phyloP scores from a whole-genome alignment of 2,329 filamentous ascomycete genomes.

The Pestalotiopsis sp. region DNA sequence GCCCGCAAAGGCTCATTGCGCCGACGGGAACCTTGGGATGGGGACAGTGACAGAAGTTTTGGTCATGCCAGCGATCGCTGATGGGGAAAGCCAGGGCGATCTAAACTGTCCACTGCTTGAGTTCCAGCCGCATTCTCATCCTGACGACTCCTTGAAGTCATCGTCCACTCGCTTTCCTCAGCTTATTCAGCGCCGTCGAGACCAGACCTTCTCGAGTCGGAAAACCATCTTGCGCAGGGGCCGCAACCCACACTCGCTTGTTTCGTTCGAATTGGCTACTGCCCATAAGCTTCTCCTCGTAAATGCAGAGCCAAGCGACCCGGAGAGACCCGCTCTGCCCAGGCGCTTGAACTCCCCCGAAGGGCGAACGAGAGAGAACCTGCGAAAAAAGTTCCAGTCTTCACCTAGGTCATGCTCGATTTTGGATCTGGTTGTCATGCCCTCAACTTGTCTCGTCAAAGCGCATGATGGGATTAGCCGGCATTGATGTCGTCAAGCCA shows the following conservation, averaged over 20 bases:
- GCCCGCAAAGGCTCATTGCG: neutral
- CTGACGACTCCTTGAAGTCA: neutral
- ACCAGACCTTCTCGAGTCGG: neutral
- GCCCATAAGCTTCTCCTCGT: neutral
- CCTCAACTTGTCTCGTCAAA: neutral
- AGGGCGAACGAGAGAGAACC: neutral
- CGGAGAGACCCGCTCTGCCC: neutral
- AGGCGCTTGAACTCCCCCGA: constrained; percentile 1
- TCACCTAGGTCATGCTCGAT: neutral
- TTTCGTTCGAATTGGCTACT: neutral
- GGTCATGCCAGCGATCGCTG: neutral
- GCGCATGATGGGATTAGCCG: constrained; percentile 10
- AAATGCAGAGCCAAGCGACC: neutral
- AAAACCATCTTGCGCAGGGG: neutral
- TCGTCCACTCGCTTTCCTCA: neutral
- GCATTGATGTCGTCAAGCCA: neutral
- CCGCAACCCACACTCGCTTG: neutral
- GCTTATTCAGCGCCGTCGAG: neutral
- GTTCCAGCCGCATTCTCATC: neutral
- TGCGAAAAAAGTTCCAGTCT: neutral
- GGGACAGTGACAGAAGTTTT: neutral
- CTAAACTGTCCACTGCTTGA: neutral
- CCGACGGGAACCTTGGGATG: neutral
- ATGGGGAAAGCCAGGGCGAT: neutral
- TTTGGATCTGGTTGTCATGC: neutral